These are phyloP conservation scores for Yamadazyma endophytica DNA, from an alignment of 805 yeast species.

Conservation along the genomic window DNA sequence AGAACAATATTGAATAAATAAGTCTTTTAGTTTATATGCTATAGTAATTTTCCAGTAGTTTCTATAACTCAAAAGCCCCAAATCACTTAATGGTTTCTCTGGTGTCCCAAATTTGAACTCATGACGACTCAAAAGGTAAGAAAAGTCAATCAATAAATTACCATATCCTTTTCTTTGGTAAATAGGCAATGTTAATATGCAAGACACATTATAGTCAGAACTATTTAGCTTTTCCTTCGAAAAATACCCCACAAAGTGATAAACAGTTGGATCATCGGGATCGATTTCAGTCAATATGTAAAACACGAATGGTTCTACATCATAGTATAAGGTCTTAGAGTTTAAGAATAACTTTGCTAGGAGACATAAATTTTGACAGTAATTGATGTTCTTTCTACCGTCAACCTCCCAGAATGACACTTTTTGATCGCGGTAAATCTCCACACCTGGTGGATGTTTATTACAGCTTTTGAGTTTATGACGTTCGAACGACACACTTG, in stretches of 20 bases:
- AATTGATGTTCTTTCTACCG: conserved; percentile 76
- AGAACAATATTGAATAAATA: conserved; percentile 19
- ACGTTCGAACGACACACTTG: conserved; percentile 61
- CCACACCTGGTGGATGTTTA: conserved; percentile 61
- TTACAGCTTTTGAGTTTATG: conserved; percentile 72
- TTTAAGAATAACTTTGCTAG: conserved; percentile 85
- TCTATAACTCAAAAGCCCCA: conserved; percentile 81
- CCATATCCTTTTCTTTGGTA: conserved; percentile 91
- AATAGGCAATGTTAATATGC: conserved; percentile 85
- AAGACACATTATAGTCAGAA: conserved; percentile 79
- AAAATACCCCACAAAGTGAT: conserved; percentile 91
- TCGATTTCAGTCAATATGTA: conserved; percentile 77
- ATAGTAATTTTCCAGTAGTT: conserved; percentile 79
- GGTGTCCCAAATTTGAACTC: conserved; percentile 89
- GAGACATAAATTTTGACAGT: conserved; percentile 86
- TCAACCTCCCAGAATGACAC: conserved; percentile 53
- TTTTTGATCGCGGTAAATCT: conserved; percentile 35
- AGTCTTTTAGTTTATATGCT: conserved; percentile 40
- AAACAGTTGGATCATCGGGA: conserved; percentile 31
- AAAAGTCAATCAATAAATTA: conserved; percentile 79
- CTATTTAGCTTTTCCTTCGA: conserved; percentile 79
- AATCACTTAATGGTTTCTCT: conserved; percentile 86
- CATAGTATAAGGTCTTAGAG: conserved; percentile 88
- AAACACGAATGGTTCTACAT: conserved; percentile 92
- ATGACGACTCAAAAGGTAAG: conserved; percentile 70